A percentile compares a stretch with the other conserved stretches of the same genome.
Conservation (phyloP, 805 yeast genomes). For the Candida morakotiae region DNA sequence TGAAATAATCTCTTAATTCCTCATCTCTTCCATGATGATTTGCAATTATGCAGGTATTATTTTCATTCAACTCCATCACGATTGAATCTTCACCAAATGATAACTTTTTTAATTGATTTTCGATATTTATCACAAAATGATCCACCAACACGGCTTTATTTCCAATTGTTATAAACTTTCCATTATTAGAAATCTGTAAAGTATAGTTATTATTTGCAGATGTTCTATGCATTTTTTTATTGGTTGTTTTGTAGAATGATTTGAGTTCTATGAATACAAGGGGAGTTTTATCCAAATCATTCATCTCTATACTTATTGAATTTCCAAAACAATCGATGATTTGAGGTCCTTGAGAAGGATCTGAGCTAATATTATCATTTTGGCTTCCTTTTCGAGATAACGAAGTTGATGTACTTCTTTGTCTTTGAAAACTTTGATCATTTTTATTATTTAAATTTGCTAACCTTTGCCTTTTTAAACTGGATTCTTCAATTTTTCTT, state of each 20-base stretch:
- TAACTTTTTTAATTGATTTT: conserved; percentile 9
- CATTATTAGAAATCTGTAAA: conserved; percentile 8
- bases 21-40: conserved; percentile 10
- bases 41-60: conserved; percentile 9
- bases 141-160: conserved; percentile 9
- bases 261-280: conserved; percentile 1
- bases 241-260: conserved; percentile 2
- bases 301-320: neutral
- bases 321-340: conserved; percentile 5
- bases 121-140: conserved; percentile 9
- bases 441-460: conserved; percentile 1
- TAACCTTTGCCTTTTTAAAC: conserved; percentile 1
- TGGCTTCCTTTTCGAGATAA: neutral
- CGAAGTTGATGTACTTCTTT: no score
- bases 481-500: neutral
- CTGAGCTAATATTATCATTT: neutral
- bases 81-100: conserved; percentile 11
- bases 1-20: conserved; percentile 10
- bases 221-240: neutral
- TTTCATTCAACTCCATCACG: conserved; percentile 10
- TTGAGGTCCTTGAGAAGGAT: neutral
- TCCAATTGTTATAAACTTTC: conserved; percentile 9
- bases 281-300: neutral
- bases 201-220: neutral
- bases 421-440: neutral